Evolutionary conservation across 495 filamentous ascomycete genomes (phyloP), one percentile per base, ranked within the genome.

Genomic region (Penicillium atrosanguineum): DNA sequence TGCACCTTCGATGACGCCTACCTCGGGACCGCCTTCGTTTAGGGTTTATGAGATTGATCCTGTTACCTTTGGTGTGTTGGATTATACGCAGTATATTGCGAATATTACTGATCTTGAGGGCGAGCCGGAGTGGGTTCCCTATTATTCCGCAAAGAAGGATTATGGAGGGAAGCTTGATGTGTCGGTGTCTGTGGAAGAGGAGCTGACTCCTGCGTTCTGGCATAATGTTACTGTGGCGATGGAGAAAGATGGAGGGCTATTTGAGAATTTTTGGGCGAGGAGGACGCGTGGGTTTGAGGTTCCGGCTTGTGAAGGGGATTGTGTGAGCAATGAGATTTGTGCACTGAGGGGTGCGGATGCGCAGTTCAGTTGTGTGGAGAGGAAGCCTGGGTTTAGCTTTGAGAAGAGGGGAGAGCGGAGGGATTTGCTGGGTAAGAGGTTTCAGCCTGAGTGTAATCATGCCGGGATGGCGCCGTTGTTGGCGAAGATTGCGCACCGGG

Each of bases 11-110:
- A 57, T 85, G 63, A 83, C 81, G 1, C 81, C 82, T 0, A 80
- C 69, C 0, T 73, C 72, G 6, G 79, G 79, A 15, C 66, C 73
- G 11, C 77, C 81, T 0, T 70, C 79, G 3, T 83, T 85, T 70
- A 76, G 77, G 31, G 72, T 83, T n/a, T 83, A 83, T 63, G 62
- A 69, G 12, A 70, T 83, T 26, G 82, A 83, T 49, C 79, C 80
- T 0, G 74, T 72, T 15, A 83, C 75, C 0, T 83, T 78, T 49
- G 78, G 56, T 7, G 73, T 85, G 1, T 61, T 82, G 2, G 79
- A 83, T 52, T 72, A 64, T 44, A 76, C 72, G 4, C 76, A 77
- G 14, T 85, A 82, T 60, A 73, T 75, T 44, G 70, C 80, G 46
- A 73, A 83, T 55, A 79, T 79, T 58, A 72, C 67, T 52, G 59